A percentile compares a stretch with the other conserved stretches of the same genome.
Conservation (phyloP, 2,329 filamentous ascomycete genomes). For the Pseudopyrenochaeta lycopersici region DNA sequence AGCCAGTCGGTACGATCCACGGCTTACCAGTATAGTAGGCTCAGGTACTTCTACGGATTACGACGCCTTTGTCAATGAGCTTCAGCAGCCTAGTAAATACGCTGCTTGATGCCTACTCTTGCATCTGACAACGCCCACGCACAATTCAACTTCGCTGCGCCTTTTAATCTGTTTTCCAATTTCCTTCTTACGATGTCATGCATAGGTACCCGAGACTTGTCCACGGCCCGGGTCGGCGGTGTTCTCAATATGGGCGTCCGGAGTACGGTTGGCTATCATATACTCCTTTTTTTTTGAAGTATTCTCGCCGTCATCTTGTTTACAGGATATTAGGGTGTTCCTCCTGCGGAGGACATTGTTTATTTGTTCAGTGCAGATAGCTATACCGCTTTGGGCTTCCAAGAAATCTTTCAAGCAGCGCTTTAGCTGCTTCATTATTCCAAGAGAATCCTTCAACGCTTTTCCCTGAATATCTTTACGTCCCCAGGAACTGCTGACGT, state of each 20-base stretch:
- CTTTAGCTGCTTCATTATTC: no score
- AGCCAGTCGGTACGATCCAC: conserved; percentile 36
- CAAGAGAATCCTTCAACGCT: no score
- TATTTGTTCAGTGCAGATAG: no score
- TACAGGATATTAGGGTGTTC: background rate
- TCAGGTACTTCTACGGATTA: conserved; percentile 23
- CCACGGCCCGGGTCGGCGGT: conserved; percentile 16
- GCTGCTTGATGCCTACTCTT: conserved; percentile 14
- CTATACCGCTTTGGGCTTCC: no score
- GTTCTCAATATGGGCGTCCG: conserved; percentile 24
- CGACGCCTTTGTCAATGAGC: conserved; percentile 27
- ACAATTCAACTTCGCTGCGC: no score
- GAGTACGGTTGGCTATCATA: conserved; percentile 11
- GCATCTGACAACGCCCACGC: no score
- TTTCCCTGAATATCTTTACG: no score
- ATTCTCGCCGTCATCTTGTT: background rate
- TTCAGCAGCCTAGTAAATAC: conserved; percentile 25
- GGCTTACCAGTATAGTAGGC: conserved; percentile 34
- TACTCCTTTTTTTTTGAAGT: conserved; percentile 4
- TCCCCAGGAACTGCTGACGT: no score
- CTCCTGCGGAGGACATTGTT: no score
- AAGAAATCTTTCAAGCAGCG: no score
- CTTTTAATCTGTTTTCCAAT: conserved; percentile 1
- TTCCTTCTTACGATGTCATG: conserved; percentile 24
- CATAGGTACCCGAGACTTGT: conserved; percentile 25